phyloP scores from a whole-genome alignment of 2,329 filamentous ascomycete genomes.

The Thermomyces lanuginosus region DNA sequence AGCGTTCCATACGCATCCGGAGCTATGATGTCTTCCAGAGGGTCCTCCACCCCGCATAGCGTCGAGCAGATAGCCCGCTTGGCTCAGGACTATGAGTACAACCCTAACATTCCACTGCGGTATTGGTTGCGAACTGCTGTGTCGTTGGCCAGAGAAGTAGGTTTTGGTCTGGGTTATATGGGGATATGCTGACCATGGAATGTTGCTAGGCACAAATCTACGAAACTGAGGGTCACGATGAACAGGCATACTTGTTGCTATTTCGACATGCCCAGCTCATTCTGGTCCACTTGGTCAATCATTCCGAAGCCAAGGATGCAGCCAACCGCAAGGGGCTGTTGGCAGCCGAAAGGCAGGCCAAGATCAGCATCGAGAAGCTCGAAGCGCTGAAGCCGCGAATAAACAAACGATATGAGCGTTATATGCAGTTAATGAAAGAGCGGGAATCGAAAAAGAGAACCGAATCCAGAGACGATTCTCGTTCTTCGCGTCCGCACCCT shows the following conservation, averaged over 20 bases:
- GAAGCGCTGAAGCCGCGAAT: constrained; percentile 69
- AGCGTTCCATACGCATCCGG: too few relatives aligned
- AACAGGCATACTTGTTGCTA: constrained; percentile 80
- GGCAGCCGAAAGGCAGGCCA: constrained; percentile 45
- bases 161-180: constrained; percentile 11
- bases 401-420: constrained; percentile 51
- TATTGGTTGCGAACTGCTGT: constrained; percentile 71
- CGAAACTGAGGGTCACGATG: constrained; percentile 66
- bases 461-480: constrained; percentile 3
- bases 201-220: constrained; percentile 59
- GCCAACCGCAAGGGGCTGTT: constrained; percentile 40
- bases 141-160: constrained; percentile 64
- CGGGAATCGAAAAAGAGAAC: constrained; percentile 28
- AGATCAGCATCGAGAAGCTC: constrained; percentile 49
- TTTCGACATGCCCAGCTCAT: constrained; percentile 79
- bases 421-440: constrained; percentile 37
- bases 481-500: constrained; percentile 8
- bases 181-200: neutral
- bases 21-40: constrained; percentile 13
- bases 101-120: constrained; percentile 56
- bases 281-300: constrained; percentile 53
- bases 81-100: constrained; percentile 69
- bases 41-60: constrained; percentile 41
- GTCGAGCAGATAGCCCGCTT: constrained; percentile 61
- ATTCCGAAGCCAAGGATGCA: constrained; percentile 56